Evolutionary conservation across 2,329 filamentous ascomycete genomes (phyloP), one percentile per base, ranked within the genome.

Genomic region (Xylaria sp.): DNA sequence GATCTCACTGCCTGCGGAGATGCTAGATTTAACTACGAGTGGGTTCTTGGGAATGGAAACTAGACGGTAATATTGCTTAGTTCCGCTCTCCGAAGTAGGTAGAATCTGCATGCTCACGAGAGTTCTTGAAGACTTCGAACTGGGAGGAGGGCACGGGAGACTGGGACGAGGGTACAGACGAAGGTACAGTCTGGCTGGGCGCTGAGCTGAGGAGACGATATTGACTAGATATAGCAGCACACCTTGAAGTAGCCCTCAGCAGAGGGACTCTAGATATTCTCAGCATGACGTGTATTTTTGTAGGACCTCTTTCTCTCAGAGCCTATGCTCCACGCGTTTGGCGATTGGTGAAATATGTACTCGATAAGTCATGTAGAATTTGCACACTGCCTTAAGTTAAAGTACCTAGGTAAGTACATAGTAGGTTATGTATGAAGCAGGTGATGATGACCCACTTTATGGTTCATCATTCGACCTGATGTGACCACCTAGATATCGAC

Each of bases 1-100:
- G 6, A 91, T 83, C 22, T 79, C 74, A 7, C 81, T 51, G 42
- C 80, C 79, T 5, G 75, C 42, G 3, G 33, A 36, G 33, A 36
- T 3, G 33, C 6, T 2, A 36, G 33, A 69, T 0, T 0, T 1
- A 25, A n/a, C 1, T 5, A 2, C 13, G 9, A 9, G 33, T 9
- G 0, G 1, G 2, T 39, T n/a, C 17, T 25, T 3, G 9, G 44
- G 53, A 13, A 70, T 20, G 3, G 11, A 0, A 50, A 68, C 64
- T 71, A 15, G 27, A 36, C 20, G 20, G n/a, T 10, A 44, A 39
- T 33, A 50, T 58, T n/a, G 17, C 15, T 61, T 25, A 68, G 49
- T 44, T 33, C 13, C 3, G 38, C 27, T 31, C 7, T 25, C 25
- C 2, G 1, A 49, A 27, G 6, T 36, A 29, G 10, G 9, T 36